A percentile compares a stretch with the other conserved stretches of the same genome.
These are phyloP conservation scores for Aspergillus hancockii DNA, from an alignment of 495 filamentous ascomycete species.

Conservation along the genomic window DNA sequence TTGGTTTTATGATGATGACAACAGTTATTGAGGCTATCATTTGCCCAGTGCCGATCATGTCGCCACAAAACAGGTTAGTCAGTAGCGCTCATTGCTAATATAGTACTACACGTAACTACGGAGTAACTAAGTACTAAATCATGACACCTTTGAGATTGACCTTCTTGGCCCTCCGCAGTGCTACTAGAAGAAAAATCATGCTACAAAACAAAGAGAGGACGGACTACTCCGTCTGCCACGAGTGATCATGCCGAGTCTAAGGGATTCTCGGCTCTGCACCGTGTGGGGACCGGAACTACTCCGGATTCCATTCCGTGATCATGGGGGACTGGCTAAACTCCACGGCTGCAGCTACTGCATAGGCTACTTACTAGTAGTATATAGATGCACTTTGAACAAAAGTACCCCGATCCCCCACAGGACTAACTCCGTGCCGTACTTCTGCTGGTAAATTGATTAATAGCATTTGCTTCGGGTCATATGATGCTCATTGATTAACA, in stretches of 20 bases:
- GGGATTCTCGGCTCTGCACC: background rate
- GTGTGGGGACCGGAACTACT: background rate
- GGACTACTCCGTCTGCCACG: background rate
- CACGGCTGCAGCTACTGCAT: background rate
- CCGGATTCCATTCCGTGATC: background rate
- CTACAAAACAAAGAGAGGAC: background rate
- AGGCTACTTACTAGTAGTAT: background rate
- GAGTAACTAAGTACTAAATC: background rate
- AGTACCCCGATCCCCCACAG: background rate
- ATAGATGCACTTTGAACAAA: background rate
- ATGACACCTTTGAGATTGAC: background rate
- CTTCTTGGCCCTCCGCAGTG: background rate
- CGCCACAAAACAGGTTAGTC: conserved; percentile 1
- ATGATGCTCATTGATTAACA: background rate
- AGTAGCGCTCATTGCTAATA: background rate
- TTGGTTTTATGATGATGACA: background rate
- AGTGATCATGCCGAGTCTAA: background rate
- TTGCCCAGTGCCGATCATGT: background rate
- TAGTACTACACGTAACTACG: background rate
- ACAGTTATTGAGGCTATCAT: background rate
- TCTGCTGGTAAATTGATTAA: background rate
- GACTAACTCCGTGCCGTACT: background rate
- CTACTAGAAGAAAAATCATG: background rate
- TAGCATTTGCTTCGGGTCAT: background rate
- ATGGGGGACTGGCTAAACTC: background rate